Percentiles rank a stretch among this genome's conserved stretches.
Evolutionary conservation across 208 protist species (phyloP).

Genomic region (Acanthamoeba healyi): DNA sequence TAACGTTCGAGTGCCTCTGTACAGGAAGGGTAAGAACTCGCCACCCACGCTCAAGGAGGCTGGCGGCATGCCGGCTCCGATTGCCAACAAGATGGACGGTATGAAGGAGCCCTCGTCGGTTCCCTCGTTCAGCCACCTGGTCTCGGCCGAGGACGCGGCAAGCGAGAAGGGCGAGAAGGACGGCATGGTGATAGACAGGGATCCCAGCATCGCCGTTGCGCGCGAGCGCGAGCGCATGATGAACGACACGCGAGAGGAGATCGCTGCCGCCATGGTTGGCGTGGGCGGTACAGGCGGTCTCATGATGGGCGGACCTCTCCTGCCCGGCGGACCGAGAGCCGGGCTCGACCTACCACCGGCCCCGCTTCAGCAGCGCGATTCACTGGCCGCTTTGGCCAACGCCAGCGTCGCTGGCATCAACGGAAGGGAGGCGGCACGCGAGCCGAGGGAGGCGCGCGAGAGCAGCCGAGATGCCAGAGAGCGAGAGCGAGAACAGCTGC

Average conservation of each 20-base stretch:
- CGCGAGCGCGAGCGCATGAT: constrained; percentile 2
- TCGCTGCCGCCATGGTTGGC: constrained; percentile 13
- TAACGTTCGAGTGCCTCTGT: neutral
- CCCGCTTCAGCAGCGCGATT: neutral
- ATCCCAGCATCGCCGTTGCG: neutral
- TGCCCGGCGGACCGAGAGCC: neutral
- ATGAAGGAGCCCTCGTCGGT: constrained; percentile 19
- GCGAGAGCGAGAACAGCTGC: neutral
- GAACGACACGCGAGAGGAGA: constrained; percentile 8
- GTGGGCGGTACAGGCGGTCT: neutral
- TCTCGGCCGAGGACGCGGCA: constrained; percentile 5
- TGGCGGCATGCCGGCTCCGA: neutral
- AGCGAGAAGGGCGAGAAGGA: constrained; percentile 24
- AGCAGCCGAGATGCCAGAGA: neutral
- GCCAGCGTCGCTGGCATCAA: neutral
- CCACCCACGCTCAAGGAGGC: constrained; percentile 21
- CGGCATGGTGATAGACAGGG: neutral
- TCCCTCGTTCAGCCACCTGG: constrained; percentile 3
- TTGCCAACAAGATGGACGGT: constrained; percentile 3
- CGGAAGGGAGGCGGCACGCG: neutral
- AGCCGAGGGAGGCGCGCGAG: neutral
- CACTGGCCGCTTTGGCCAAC: neutral
- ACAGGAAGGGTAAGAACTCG: constrained; percentile 15
- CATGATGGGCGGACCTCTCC: neutral
- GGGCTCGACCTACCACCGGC: neutral